Base-by-base conservation (phyloP, 2,329 filamentous ascomycete species). In the Iodosphaeria phyllophila region DNA sequence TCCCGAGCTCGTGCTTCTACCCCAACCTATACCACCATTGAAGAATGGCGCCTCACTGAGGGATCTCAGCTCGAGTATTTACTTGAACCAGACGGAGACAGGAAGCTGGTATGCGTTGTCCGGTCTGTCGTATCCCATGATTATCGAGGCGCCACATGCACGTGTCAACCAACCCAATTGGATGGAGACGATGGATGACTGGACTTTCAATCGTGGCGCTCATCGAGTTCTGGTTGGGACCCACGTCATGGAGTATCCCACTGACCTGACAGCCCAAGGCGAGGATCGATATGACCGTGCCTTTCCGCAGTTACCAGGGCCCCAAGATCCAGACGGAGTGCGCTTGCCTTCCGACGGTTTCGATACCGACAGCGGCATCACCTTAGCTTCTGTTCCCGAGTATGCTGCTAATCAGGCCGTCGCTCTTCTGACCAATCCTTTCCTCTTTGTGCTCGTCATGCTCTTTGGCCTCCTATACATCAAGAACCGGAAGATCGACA, bases 71-170 rank as follows among this genome's bases (percentile, higher is more conserved):
- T 61, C 64, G 32, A 71, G 67, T 28, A 71, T 93, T 1, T 92
- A 89, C 41, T 62, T 95, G 30, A 92, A 93, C 44, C 75, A 74
- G 36, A 93, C 84, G 2, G 68, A 77, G 28, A 57, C 60, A n/a
- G 86, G 84, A 16, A 77, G 78, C 31, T 95, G 86, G 83, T 98
- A 86, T 47, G 89, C 84, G 16, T 64, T 95, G 51, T 93, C 86
- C 2, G 86, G 91, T 29, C 63, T 60, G 20, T 71, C 71, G 6
- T 95, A 93, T 38, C 89, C 89, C 4, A 62, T 86, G 7, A 80
- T 92, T 15, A 74, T 84, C 13, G 68, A 80, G 26, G 73, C 61
- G 0, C 59, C 61, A 0, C 33, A 43, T 3, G 65, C 54, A 13
- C 52, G 48, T 33, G 52, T 58, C 21, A 52, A 53, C 35, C 48